Conservation (phyloP, 2,329 filamentous ascomycete genomes). For the Epicoccum nigrum region DNA sequence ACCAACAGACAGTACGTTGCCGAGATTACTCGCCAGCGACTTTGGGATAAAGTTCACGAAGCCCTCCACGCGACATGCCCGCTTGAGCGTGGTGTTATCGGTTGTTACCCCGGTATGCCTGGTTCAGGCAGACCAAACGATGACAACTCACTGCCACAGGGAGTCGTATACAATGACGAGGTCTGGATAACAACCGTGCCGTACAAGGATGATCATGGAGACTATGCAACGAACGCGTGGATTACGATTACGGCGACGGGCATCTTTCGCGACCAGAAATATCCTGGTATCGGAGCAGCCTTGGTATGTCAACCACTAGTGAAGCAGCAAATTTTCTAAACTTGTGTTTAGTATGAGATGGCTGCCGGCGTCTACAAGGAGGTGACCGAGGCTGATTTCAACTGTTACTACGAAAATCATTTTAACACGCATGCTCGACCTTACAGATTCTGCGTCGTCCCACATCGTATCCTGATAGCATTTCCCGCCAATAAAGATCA, state of each 20-base stretch:
- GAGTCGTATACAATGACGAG: not conserved
- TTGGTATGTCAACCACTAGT: not conserved
- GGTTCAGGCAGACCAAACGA: not conserved
- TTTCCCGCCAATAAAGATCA: constrained; percentile 1
- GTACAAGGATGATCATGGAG: not conserved
- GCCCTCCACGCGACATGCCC: constrained; percentile 3
- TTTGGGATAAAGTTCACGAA: constrained; percentile 2
- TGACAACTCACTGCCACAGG: not conserved
- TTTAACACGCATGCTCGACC: constrained; percentile 1
- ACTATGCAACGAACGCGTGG: constrained; percentile 1
- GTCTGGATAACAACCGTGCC: not conserved
- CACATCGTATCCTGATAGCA: constrained; percentile 3
- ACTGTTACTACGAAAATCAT: constrained; percentile 14
- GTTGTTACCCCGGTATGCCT: constrained; percentile 6
- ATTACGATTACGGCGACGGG: constrained; percentile 2
- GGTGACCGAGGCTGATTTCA: constrained; percentile 5
- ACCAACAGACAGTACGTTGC: constrained; percentile 5
- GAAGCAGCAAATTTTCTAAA: not conserved
- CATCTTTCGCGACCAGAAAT: constrained; percentile 2
- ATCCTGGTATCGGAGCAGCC: constrained; percentile 7
- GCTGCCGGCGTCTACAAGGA: constrained; percentile 4
- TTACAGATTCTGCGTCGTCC: constrained; percentile 15
- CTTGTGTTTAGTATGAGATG: constrained; percentile 6
- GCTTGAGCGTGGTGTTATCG: not conserved
- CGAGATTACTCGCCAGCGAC: not conserved